Evolutionary conservation across 2,329 filamentous ascomycete species (phyloP).

Genomic region (Shiraia sp.): DNA sequence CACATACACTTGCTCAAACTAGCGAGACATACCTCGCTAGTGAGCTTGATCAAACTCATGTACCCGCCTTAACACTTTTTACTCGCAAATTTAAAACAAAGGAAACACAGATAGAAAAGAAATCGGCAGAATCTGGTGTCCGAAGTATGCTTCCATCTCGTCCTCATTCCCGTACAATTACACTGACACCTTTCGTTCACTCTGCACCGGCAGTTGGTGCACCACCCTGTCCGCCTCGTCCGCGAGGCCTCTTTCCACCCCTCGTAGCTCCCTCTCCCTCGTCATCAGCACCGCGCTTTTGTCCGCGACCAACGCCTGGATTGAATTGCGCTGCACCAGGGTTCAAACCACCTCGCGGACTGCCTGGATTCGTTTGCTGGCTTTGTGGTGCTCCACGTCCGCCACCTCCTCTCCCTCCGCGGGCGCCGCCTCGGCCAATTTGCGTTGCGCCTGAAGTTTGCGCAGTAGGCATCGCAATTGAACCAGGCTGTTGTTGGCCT

Average conservation of each 20-base stretch:
- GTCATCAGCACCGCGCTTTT: constrained; percentile 41
- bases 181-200: neutral
- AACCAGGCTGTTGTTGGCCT: constrained; percentile 16
- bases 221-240: constrained; percentile 28
- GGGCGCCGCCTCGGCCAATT: constrained; percentile 33
- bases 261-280: constrained; percentile 31
- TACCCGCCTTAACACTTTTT: neutral
- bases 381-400: constrained; percentile 12
- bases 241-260: constrained; percentile 36
- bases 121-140: neutral
- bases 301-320: constrained; percentile 28
- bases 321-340: constrained; percentile 40
- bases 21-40: no score
- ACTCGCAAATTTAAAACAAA: neutral
- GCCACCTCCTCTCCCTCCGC: constrained; percentile 28
- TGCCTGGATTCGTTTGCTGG: constrained; percentile 21
- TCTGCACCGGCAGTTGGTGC: neutral
- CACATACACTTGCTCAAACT: no score
- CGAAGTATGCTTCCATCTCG: no score
- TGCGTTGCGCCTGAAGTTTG: constrained; percentile 17
- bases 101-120: neutral
- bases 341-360: constrained; percentile 37
- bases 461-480: constrained; percentile 14
- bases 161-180: neutral
- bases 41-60: no score